Evolutionary conservation across 345 rosid genomes (phyloP), one percentile per base, ranked within the genome.

Genomic region (Acer campestre): DNA sequence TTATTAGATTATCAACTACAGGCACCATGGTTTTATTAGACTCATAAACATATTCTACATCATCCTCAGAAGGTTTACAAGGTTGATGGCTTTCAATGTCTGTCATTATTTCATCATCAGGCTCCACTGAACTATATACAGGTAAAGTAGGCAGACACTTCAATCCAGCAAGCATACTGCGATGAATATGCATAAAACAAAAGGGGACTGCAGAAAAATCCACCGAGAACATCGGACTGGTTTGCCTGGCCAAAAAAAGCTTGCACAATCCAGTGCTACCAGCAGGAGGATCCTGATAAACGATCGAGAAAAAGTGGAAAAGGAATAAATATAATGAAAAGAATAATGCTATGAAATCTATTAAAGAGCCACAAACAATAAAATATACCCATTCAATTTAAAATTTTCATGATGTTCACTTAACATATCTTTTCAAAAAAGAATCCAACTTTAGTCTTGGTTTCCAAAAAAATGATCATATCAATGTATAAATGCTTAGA

Each of bases 171-270:
- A 73, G 72, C 70, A 79, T 72, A 53, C 82, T 63, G 10, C 49
- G 42, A 77, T 94, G 94, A 86, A 96, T 83, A 67, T 64, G 62
- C 84, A 82, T 68, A 81, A 96, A 96, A 84, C 87, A 92, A 23
- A 59, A 68, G 61, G 97, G 97, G 81, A 92, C 53, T 25, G 89
- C 94, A 70, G 93, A 61, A 84, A 91, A 96, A 78, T 92, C 94
- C 79, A 87, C 83, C 29, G 86, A 84, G 83, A 96, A 87, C 78
- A 82, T 62, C 0, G 99, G 97, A 18, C 82, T 71, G 76, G 51
- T 62, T 63, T 83, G 76, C 75, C 77, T 40, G 31, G 59, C 68
- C 75, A 75, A 87, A 82, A 84, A 92, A 78, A 94, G 73, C 88
- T 81, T 89, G 95, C 97, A 93, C 73, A 87, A 63, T 68, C 91